Percentiles rank a stretch among this genome's conserved stretches.
Conservation (phyloP, 768 basidiomycete genomes). For the Suillus brevipes region DNA sequence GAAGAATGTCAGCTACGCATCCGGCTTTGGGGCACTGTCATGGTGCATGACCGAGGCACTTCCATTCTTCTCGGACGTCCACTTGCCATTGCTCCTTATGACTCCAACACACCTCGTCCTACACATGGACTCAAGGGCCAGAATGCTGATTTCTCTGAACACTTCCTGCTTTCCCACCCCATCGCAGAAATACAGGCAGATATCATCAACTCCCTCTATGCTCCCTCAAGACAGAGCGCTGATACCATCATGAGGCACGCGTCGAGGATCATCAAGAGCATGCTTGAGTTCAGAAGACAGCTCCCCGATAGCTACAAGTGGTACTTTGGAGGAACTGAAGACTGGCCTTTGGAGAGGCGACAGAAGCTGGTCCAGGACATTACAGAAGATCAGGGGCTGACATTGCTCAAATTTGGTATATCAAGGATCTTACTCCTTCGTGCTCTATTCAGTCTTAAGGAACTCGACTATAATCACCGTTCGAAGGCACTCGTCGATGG, state of each 20-base stretch:
- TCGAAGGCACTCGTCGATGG: slow-evolving; percentile 78
- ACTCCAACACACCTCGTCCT: slow-evolving; percentile 79
- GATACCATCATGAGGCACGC: slow-evolving; percentile 77
- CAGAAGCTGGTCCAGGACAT: slow-evolving; percentile 70
- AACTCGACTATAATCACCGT: slow-evolving; percentile 62
- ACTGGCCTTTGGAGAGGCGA: slow-evolving; percentile 68
- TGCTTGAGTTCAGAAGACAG: slow-evolving; percentile 66
- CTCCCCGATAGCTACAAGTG: slow-evolving; percentile 71
- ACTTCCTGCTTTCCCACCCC: slow-evolving; percentile 74
- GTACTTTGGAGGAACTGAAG: slow-evolving; percentile 78
- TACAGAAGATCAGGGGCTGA: slow-evolving; percentile 79
- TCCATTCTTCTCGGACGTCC: slow-evolving; percentile 86
- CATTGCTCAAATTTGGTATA: slow-evolving; percentile 81
- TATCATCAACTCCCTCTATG: slow-evolving; percentile 83
- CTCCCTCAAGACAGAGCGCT: slow-evolving; percentile 67
- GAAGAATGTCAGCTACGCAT: slow-evolving; percentile 80
- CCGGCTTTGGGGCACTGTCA: slow-evolving; percentile 81
- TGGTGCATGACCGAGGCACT: slow-evolving; percentile 86
- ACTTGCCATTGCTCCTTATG: slow-evolving; percentile 78
- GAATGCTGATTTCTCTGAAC: slow-evolving; percentile 63
- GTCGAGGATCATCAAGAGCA: slow-evolving; percentile 74
- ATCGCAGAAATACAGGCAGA: slow-evolving; percentile 86
- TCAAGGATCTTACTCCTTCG: slow-evolving; percentile 75
- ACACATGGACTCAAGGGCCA: slow-evolving; percentile 39
- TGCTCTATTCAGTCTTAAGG: slow-evolving; percentile 77